Percentiles rank a stretch among this genome's conserved stretches.
Evolutionary conservation across 1,284 basidiomycete genomes (phyloP).

Genomic region (Puccinia hordei): DNA sequence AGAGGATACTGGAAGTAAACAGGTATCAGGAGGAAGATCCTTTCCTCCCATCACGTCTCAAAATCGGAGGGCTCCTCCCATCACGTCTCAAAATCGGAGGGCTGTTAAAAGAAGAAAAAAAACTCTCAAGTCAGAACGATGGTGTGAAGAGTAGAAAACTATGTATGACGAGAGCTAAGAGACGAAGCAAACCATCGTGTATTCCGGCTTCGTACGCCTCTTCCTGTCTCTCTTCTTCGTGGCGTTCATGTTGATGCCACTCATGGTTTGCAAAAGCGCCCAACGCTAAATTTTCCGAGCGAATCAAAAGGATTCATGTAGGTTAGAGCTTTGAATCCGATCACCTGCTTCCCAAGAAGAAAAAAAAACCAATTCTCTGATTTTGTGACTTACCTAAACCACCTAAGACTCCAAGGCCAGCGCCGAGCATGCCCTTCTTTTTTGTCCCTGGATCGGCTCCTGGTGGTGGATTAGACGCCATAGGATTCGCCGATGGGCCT

Average conservation of each 20-base stretch:
- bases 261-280: constrained; percentile 45
- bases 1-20: too few relatives aligned
- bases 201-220: constrained; percentile 43
- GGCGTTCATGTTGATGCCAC: constrained; percentile 34
- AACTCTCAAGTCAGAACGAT: too few relatives aligned
- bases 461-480: neutral
- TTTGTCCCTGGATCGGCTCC: neutral
- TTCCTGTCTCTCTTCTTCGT: constrained; percentile 37
- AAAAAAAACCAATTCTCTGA: neutral
- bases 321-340: too few relatives aligned
- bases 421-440: constrained; percentile 37
- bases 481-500: neutral
- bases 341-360: too few relatives aligned
- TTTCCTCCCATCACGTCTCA: too few relatives aligned
- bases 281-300: constrained; percentile 5
- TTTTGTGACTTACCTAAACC: constrained; percentile 32
- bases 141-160: neutral
- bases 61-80: too few relatives aligned
- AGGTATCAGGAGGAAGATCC: too few relatives aligned
- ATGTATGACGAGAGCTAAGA: neutral
- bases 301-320: too few relatives aligned
- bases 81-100: too few relatives aligned
- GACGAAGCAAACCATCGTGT: constrained; percentile 7
- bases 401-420: constrained; percentile 37
- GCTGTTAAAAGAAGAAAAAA: too few relatives aligned